phyloP scores from a whole-genome alignment of 257 asterid genomes.

The Solanum clarkiae region DNA sequence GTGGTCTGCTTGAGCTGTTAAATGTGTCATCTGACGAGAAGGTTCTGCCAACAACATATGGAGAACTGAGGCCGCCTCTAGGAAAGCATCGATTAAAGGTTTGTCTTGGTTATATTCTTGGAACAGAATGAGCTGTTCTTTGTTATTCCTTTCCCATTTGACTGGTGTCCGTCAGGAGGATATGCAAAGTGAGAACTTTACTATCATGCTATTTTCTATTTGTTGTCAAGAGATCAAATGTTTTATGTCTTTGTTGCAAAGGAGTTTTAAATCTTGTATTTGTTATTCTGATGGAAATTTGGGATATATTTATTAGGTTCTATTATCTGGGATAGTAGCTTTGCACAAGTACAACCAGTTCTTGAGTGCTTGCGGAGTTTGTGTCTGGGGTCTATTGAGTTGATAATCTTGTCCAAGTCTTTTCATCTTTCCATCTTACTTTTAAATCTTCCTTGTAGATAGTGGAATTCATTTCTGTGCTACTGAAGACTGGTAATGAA shows the following conservation, averaged over 20 bases:
- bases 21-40: constrained; percentile 69
- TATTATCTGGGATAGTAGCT: neutral
- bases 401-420: neutral
- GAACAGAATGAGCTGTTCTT: neutral
- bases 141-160: neutral
- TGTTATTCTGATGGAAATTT: neutral
- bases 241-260: neutral
- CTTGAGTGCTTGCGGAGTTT: neutral
- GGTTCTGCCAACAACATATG: constrained; percentile 68
- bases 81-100: constrained; percentile 96
- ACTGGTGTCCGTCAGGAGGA: neutral
- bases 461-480: constrained; percentile 76
- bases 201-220: neutral
- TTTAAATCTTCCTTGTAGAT: constrained; percentile 30
- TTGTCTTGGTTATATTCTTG: neutral
- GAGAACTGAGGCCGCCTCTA: constrained; percentile 94
- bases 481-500: constrained; percentile 78
- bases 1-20: constrained; percentile 65
- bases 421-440: neutral
- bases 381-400: neutral
- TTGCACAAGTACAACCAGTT: neutral
- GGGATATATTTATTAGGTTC: neutral
- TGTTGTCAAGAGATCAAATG: neutral
- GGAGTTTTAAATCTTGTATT: neutral
- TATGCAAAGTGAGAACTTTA: neutral